A percentile compares a stretch with the other conserved stretches of the same genome.
Conservation (phyloP, 148 eudicot species). For the Polygonum aviculare region DNA sequence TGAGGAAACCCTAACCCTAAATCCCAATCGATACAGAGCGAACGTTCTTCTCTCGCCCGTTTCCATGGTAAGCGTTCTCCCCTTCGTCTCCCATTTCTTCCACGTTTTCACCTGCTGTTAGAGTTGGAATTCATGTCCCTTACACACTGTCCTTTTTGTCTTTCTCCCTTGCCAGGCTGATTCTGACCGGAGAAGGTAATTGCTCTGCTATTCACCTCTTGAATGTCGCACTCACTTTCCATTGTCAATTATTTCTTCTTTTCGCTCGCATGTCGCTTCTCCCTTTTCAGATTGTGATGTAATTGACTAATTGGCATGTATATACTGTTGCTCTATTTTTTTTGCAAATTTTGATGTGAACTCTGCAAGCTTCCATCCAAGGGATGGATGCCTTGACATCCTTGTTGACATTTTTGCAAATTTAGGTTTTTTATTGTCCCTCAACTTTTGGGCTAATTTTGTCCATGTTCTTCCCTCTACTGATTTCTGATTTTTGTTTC, state of each 20-base stretch:
- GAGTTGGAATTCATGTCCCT: background rate
- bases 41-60: background rate
- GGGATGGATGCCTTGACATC: background rate
- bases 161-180: constrained; percentile 1
- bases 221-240: background rate
- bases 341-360: background rate
- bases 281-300: background rate
- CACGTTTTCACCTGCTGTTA: background rate
- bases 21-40: background rate
- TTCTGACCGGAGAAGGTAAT: constrained; percentile 8
- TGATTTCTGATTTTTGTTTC: background rate
- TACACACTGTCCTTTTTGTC: background rate
- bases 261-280: background rate
- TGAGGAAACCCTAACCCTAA: constrained; percentile 5
- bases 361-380: background rate
- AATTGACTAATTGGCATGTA: background rate
- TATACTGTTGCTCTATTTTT: background rate
- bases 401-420: background rate
- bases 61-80: background rate
- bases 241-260: background rate
- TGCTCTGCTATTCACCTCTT: background rate
- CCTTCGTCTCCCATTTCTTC: background rate
- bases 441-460: background rate
- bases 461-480: background rate
- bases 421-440: background rate